Evolutionary conservation across 495 filamentous ascomycete genomes (phyloP), one percentile per base, ranked within the genome.

Genomic region (Aspergillus saccharolyticus): DNA sequence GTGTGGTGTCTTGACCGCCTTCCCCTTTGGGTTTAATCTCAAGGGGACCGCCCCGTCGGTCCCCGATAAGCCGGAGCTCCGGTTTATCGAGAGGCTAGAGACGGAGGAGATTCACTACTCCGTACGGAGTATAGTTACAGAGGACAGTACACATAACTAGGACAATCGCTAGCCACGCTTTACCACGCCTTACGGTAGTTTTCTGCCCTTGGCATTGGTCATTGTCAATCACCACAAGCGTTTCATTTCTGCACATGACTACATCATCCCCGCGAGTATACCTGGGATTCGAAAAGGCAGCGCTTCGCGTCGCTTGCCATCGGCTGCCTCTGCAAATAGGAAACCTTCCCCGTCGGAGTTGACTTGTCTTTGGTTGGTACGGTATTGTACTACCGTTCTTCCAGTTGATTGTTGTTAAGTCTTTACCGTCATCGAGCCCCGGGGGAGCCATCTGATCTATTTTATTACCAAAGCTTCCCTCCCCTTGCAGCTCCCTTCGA

Each of bases 221-320:
- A 39, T 39, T 12, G 14, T 12, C 33, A 12, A 39, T 15, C 33
- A 5, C 7, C 7, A 39, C 33, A 39, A 15, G 33, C 10, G 12
- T 15, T n/a, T 2, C 2, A 39, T 2, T 9, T 6, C 10, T 39
- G 33, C 33, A 39, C 4, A 5, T 39, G 33, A 39, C 33, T 39
- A 39, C 33, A 39, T 39, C 33, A 39, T 39, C 14, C 33, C n/a
- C n/a, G n/a, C 7, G 33, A 15, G 5, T 39, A 39, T 39, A 39
- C 2, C 14, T 50, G 25, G 25, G 3, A 28, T 28, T 3, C 4
- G 25, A 28, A 28, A 14, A 47, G 18, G 49, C 52, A 50, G 45
- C 67, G 67, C 62, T 67, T 69, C 60, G 30, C 65, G 52, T 55
- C 67, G 67, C 65, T 67, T 70, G 57, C 44, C 56, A 42, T 65